Evolutionary conservation across 2,329 filamentous ascomycete genomes (phyloP), one percentile per base, ranked within the genome.

Genomic region (Orbilia javanica): DNA sequence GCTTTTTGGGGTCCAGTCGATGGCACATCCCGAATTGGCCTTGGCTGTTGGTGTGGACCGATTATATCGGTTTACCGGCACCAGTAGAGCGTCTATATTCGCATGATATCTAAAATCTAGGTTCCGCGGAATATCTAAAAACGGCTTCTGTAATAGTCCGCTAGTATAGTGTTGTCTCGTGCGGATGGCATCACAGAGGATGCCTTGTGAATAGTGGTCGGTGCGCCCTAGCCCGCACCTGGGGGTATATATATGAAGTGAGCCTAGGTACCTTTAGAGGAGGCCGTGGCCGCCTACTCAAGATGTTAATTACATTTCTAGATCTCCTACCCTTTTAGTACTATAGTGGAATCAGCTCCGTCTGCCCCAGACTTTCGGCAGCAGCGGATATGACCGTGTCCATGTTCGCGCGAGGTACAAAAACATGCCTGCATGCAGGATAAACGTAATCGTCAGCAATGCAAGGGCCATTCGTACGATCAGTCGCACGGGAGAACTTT

Each of bases 31-130:
- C 55, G 55, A 60, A 60, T 60, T 27, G 10, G n/a, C 20, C 7
- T 7, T 27, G 34, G 55, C 20, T 15, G 55, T 11, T 34, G 55
- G 34, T 8, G 11, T 22, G 34, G 34, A 42, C 55, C 55, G 55
- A 39, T 29, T 50, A 67, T 44, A 20, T 67, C n/a, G n/a, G n/a
- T n/a, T n/a, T n/a, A n/a, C n/a, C n/a, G n/a, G n/a, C n/a, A n/a
- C n/a, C n/a, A n/a, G n/a, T 27, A 64, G 20, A 53, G 29, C 18
- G 46, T 66, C 46, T 39, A 53, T n/a, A n/a, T n/a, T n/a, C n/a
- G n/a, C n/a, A n/a, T n/a, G n/a, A n/a, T n/a, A n/a, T n/a, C n/a
- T n/a, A n/a, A n/a, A n/a, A n/a, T n/a, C n/a, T n/a, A n/a, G n/a
- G n/a, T n/a, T n/a, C n/a, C n/a, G n/a, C 52, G 53, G 34, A 39